Evolutionary conservation across 352 stramenopile genomes (phyloP).

Genomic region (Phytopythium helicoides): DNA sequence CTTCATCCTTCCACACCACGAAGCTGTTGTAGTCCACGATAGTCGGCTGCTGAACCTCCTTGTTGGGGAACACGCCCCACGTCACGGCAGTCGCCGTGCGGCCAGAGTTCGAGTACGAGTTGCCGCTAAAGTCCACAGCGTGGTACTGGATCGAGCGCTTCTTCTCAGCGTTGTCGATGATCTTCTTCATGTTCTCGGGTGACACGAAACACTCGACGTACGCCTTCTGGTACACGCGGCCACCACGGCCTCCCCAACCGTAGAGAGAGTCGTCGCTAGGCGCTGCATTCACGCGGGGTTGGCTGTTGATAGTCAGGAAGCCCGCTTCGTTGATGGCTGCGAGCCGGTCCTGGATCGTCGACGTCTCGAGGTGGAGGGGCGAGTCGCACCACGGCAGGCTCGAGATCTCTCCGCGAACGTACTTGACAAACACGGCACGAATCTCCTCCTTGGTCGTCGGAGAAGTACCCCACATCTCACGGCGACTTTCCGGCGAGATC

Average conservation of each 20-base stretch:
- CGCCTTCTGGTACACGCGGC: constrained; percentile 98
- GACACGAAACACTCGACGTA: constrained; percentile 99
- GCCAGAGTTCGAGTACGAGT: constrained; percentile 89
- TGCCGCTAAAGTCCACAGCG: constrained; percentile 87
- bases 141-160: constrained; percentile 90
- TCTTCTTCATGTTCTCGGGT: constrained; percentile 89
- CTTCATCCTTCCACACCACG: constrained; percentile 95
- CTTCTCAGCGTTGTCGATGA: constrained; percentile 83
- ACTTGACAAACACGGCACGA: constrained; percentile 95
- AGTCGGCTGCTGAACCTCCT: constrained; percentile 95
- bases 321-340: constrained; percentile 70
- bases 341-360: constrained; percentile 81
- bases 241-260: constrained; percentile 95
- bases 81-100: constrained; percentile 95
- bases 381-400: constrained; percentile 97
- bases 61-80: constrained; percentile 98
- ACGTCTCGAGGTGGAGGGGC: constrained; percentile 93
- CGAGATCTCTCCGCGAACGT: constrained; percentile 95
- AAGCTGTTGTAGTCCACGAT: constrained; percentile 98
- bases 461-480: constrained; percentile 94
- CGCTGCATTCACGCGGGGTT: constrained; percentile 89
- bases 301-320: constrained; percentile 98
- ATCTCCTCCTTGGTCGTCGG: constrained; percentile 90
- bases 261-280: constrained; percentile 91
- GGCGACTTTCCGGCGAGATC: constrained; percentile 61